Base-by-base conservation (phyloP, 495 filamentous ascomycete species). In the Chaetomidium leptoderma region DNA sequence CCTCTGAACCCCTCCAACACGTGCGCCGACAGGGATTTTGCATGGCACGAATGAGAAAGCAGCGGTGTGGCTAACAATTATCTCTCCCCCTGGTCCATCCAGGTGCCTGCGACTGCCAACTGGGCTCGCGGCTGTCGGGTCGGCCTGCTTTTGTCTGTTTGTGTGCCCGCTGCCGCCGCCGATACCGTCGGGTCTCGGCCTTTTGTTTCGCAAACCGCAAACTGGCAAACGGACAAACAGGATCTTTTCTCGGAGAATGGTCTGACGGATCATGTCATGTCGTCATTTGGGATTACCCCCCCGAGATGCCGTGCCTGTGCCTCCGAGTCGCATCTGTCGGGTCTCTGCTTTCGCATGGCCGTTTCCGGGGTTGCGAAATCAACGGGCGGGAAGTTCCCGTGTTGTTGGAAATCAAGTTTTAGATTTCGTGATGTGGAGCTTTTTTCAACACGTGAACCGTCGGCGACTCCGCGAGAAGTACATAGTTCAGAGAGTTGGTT, bases 51-150 rank as follows among this genome's bases (percentile, higher is more conserved):
- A 55, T 55, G 52, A 45, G 39, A 45, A 45, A 55, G 47, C 44
- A 48, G 61, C 61, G 61, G 61, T 63, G 61, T 59, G 61, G 39
- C 42, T 63, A 63, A 63, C 61, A 63, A 63, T 56, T 63, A 33
- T 49, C 35, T 36, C 21, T 10, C 8, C 16, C 37, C 37, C 37
- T 3, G 13, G 1, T 0, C 14, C 8, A 10, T 19, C n/a, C 39
- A 9, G 21, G 8, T 27, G 9, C 10, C 9, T 45, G 42, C 10
- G n/a, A n/a, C n/a, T n/a, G n/a, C n/a, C n/a, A n/a, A n/a, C n/a
- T n/a, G n/a, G n/a, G n/a, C n/a, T n/a, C n/a, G n/a, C n/a, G n/a
- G n/a, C n/a, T n/a, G n/a, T n/a, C n/a, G n/a, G n/a, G n/a, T n/a
- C n/a, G n/a, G n/a, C n/a, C n/a, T n/a, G n/a, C n/a, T n/a, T n/a